Conservation (phyloP, 306 rosid species). For the Astragalus glycyphyllos region DNA sequence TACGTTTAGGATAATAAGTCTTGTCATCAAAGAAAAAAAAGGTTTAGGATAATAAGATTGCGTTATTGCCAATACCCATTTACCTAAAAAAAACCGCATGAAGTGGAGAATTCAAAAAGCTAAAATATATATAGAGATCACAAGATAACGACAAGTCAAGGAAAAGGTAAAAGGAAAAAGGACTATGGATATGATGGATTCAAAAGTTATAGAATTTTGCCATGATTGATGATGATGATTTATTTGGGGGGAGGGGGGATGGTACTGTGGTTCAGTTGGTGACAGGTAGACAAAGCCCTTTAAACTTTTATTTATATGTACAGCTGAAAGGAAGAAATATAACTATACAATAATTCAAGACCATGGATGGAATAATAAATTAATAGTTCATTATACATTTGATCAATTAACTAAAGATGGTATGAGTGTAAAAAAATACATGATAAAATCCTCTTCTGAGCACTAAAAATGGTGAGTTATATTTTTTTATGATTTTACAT, state of each 20-base stretch:
- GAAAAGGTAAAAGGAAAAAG: slow-evolving; percentile 17
- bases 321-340: no score
- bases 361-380: no score
- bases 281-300: slow-evolving; percentile 29
- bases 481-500: no score
- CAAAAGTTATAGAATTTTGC: slow-evolving; percentile 10
- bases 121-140: background rate
- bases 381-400: no score
- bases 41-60: background rate
- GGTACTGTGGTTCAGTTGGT: background rate
- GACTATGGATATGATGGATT: slow-evolving; percentile 4
- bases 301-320: no score
- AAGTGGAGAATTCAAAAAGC: slow-evolving; percentile 11
- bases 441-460: no score
- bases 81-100: slow-evolving; percentile 23
- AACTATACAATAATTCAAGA: no score
- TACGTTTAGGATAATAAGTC: background rate
- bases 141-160: background rate
- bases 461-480: no score
- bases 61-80: background rate
- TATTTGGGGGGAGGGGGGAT: background rate
- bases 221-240: slow-evolving; percentile 2
- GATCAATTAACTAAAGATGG: no score
- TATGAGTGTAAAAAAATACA: no score
- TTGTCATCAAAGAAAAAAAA: no score